Base-by-base conservation (phyloP, 2,329 filamentous ascomycete genomes). In the Neofusicoccum sp. region DNA sequence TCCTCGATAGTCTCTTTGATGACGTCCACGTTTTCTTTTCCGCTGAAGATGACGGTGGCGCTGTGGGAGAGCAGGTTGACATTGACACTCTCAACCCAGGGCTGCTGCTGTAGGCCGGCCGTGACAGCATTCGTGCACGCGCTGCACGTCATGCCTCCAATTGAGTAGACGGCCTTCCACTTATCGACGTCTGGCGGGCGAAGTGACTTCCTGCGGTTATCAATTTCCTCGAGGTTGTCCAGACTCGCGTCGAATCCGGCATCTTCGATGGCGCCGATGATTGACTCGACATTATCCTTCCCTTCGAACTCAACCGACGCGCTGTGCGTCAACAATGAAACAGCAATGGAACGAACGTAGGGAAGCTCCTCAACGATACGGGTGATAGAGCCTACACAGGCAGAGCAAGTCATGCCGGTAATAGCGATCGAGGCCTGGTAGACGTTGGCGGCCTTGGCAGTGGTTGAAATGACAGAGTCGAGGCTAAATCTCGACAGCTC, bases 61-160 rank as follows among this genome's bases (percentile, higher is more conserved):
- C 77, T 80, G 67, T 83, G 79, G 1, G 79, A 77, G 30, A 85
- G 67, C 4, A 84, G 73, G 63, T 81, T 83, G 33, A 86, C 76
- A 34, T 80, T 77, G 34, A 79, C 78, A 44, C 75, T 70, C 11
- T 72, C 72, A 6, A 85, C 74, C 68, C 79, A 84, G 1, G 73
- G 62, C 7, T 79, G 66, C 40, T 77, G 70, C 59, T 80, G 68
- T 6, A 86, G 63, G 1, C 78, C 79, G 51, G 75, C 71, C 0
- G 76, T 80, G 51, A 86, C 75, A 28, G 77, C 74, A 11, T 76
- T 78, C 3, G 82, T 78, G 65, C 84, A 86, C 4, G 82, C 78
- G 57, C 81, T 80, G 67, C 83, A 86, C 2, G 82, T 85, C 82
- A 86, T 84, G 12, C 84, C 83, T 14, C 76, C 76, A 47, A 86